Conservation (phyloP, 208 protist genomes). For the Trypanosomatidae sp. region DNA sequence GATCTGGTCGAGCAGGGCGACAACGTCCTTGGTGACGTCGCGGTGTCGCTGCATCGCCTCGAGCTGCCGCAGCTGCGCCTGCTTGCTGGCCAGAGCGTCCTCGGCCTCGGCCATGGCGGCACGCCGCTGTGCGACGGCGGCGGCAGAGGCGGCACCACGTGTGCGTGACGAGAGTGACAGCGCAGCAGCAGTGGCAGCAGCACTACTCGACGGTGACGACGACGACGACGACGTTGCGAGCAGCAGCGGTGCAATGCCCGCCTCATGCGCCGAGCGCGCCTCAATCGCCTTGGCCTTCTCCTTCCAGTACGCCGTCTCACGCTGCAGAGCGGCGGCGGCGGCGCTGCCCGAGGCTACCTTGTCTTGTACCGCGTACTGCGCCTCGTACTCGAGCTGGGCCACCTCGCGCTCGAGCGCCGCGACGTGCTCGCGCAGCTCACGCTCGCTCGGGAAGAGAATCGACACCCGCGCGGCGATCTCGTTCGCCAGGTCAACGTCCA, state of each 20-base stretch:
- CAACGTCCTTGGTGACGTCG: constrained; percentile 60
- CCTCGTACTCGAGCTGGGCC: constrained; percentile 71
- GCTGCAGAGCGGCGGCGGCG: constrained; percentile 42
- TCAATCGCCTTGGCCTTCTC: constrained; percentile 47
- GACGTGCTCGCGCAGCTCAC: constrained; percentile 39
- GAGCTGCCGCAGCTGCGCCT: constrained; percentile 35
- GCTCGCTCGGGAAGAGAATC: constrained; percentile 59
- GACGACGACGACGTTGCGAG: too few relatives aligned
- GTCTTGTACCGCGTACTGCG: constrained; percentile 69
- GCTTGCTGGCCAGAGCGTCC: constrained; percentile 24
- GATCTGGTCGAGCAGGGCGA: constrained; percentile 61
- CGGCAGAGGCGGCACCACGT: too few relatives aligned
- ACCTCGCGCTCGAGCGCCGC: constrained; percentile 51
- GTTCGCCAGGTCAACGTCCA: constrained; percentile 65
- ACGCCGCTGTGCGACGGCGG: constrained; percentile 8
- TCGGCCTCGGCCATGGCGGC: constrained; percentile 46
- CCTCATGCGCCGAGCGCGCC: constrained; percentile 58
- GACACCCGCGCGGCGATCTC: constrained; percentile 63
- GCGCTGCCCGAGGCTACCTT: constrained; percentile 47
- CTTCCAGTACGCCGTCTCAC: constrained; percentile 54
- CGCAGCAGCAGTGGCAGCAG: too few relatives aligned
- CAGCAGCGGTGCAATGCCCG: constrained; percentile 42
- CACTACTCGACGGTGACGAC: too few relatives aligned
- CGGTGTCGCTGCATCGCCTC: constrained; percentile 47
- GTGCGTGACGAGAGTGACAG: too few relatives aligned